Base-by-base conservation (phyloP, 106 monocot genomes). In the Allium fistulosum region DNA sequence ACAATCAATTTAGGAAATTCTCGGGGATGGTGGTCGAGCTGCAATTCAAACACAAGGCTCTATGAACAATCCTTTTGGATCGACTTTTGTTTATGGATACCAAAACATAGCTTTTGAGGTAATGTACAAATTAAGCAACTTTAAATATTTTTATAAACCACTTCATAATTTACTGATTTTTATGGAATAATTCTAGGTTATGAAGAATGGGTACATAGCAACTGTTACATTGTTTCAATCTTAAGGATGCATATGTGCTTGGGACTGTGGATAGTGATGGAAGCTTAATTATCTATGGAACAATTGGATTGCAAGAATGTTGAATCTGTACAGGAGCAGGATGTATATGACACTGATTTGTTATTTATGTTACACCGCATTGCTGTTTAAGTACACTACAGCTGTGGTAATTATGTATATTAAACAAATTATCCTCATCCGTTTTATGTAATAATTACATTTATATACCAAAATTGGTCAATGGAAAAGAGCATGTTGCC, bases 41-140 rank as follows among this genome's bases (percentile, higher is more conserved):
- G 96, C 92, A 73, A 97, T 97, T 66, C 96, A 97, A 74, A 92
- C 88, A 66, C 96, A 87, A 72, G 92, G 88, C 22, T 88, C 96
- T 14, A 84, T 80, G 82, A 92, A 89, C 61, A 97, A 92, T 79
- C 96, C 96, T 70, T 97, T 97, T 71, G 96, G 96, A 37, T 83
- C 92, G 18, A 92, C 94, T 48, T 94, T 94, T 79, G 94, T 94
- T 51, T 94, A 94, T 78, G 94, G 94, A 13, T 94, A 87, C 74
- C 90, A 94, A 58, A 94, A 90, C 76, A 73, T 94, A 55, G 90
- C 94, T 67, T 90, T 94, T 83, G 94, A 90, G 90, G 94, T 87
- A 55, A 70, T 37, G 27, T 59, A 77, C 53, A 17, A 13, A 7
- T 57, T 46, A 65, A 9, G 9, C 26, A 50, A 7, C 16, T 51